Conservation (phyloP, 176 grass and related monocot species). For the Typha latifolia region DNA sequence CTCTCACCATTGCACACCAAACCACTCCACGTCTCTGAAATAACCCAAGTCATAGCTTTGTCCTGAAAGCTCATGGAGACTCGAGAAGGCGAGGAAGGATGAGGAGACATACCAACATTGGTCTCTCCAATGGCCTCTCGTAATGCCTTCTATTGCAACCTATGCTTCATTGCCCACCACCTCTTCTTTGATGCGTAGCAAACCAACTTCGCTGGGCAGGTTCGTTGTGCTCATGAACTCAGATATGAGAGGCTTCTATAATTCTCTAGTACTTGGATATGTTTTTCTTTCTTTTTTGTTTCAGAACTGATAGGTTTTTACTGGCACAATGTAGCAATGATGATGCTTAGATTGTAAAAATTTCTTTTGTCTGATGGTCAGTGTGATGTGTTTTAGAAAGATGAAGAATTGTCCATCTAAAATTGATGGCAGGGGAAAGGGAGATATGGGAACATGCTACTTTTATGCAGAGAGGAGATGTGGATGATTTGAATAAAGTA, state of each 20-base stretch:
- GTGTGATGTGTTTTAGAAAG: not conserved
- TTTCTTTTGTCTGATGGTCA: not conserved
- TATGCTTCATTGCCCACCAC: slow-evolving; percentile 18
- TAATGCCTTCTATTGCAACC: slow-evolving; percentile 18
- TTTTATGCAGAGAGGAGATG: too few species aligned
- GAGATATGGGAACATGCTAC: not conserved
- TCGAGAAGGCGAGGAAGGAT: slow-evolving; percentile 18
- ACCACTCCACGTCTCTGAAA: slow-evolving; percentile 15
- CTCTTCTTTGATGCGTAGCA: slow-evolving; percentile 8
- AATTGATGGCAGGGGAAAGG: not conserved
- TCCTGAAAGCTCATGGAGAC: slow-evolving; percentile 15
- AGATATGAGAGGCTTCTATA: slow-evolving; percentile 33
- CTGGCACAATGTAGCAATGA: slow-evolving; percentile 3
- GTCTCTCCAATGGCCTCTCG: slow-evolving; percentile 36
- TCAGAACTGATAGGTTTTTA: not conserved
- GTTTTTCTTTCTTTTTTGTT: not conserved
- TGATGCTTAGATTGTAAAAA: not conserved
- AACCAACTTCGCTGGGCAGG: slow-evolving; percentile 15
- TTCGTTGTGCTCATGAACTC: slow-evolving; percentile 45
- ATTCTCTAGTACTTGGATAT: slow-evolving; percentile 36
- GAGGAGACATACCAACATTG: not conserved
- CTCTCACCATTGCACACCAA: slow-evolving; percentile 7
- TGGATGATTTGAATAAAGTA: not conserved
- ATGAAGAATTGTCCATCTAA: not conserved
- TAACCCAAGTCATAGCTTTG: slow-evolving; percentile 4